These are phyloP conservation scores for Drechslerella dactyloides DNA, from an alignment of 2,329 filamentous ascomycete species.

Conservation along the genomic window DNA sequence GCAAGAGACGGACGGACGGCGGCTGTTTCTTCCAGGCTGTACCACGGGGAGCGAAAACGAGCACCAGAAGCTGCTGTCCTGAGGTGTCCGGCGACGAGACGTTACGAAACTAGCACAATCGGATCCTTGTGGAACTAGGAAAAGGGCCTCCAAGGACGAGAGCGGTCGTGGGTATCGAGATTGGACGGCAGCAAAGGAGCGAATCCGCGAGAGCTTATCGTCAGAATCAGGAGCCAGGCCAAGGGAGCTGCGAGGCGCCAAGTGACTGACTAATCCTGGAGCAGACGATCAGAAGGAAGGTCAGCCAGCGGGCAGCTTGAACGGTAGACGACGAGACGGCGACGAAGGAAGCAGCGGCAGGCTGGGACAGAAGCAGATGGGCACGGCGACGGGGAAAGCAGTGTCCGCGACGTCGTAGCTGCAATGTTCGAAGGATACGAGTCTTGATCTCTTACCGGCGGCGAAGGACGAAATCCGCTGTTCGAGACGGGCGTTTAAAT, in stretches of 20 bases:
- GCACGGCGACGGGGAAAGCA: no score
- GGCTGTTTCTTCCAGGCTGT: constrained; percentile 27
- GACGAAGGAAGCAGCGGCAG: no score
- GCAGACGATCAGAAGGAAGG: no score
- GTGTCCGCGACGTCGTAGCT: background rate
- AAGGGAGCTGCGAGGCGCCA: no score
- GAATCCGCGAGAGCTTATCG: no score
- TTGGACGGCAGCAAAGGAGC: constrained; percentile 15
- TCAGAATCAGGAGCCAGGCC: constrained; percentile 9
- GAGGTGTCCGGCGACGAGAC: background rate
- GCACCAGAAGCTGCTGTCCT: background rate
- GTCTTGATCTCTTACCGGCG: constrained; percentile 20
- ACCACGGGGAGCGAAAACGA: constrained; percentile 1
- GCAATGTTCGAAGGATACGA: background rate
- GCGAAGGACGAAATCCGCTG: no score
- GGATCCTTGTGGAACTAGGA: constrained; percentile 34
- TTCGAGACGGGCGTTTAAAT: background rate
- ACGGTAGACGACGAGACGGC: no score
- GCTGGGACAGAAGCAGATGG: no score
- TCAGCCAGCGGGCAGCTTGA: no score
- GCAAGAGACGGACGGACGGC: constrained; percentile 15
- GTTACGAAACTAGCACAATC: constrained; percentile 31
- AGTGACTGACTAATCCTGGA: no score
- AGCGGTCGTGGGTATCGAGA: constrained; percentile 18
- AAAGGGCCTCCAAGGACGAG: background rate